Percentiles rank a stretch among this genome's conserved stretches.
Conservation (phyloP, 345 rosid species). For the Combretum micranthum region DNA sequence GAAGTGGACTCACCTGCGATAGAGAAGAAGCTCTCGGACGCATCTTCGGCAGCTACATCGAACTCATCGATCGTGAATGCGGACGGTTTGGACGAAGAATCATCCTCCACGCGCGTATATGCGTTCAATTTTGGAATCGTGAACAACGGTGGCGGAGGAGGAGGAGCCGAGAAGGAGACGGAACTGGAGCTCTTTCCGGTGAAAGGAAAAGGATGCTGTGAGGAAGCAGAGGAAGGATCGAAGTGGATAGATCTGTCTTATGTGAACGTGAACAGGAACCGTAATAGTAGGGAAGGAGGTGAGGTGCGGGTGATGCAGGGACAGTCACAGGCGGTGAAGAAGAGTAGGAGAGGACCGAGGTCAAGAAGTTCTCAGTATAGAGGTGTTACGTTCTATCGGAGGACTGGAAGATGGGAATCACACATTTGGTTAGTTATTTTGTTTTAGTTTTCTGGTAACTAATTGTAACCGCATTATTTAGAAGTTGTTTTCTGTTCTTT, state of each 20-base stretch:
- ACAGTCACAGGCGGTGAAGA: slow-evolving; percentile 51
- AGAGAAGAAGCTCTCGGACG: slow-evolving; percentile 35
- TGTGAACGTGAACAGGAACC: slow-evolving; percentile 13
- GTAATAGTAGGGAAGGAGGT: slow-evolving; percentile 12
- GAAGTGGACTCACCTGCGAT: slow-evolving; percentile 45
- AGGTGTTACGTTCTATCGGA: slow-evolving; percentile 91
- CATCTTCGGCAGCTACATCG: slow-evolving; percentile 62
- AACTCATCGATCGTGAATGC: slow-evolving; percentile 82
- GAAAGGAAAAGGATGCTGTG: slow-evolving; percentile 30
- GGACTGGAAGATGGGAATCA: slow-evolving; percentile 98
- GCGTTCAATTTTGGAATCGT: slow-evolving; percentile 62
- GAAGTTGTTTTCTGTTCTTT: not conserved
- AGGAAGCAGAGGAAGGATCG: slow-evolving; percentile 16
- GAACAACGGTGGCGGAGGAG: slow-evolving; percentile 38
- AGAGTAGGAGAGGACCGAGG: slow-evolving; percentile 91
- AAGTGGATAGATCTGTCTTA: slow-evolving; percentile 50
- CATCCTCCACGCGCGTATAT: slow-evolving; percentile 53
- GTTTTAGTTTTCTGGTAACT: not conserved
- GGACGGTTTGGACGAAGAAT: slow-evolving; percentile 57
- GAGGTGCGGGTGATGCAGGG: slow-evolving; percentile 34
- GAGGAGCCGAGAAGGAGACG: slow-evolving; percentile 31
- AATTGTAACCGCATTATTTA: slow-evolving; percentile 1
- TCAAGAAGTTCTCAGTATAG: slow-evolving; percentile 95
- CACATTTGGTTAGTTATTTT: slow-evolving; percentile 63
- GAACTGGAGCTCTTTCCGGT: slow-evolving; percentile 49